Evolutionary conservation across 352 stramenopile genomes (phyloP).

Genomic region (Poterioochromonas sp.): DNA sequence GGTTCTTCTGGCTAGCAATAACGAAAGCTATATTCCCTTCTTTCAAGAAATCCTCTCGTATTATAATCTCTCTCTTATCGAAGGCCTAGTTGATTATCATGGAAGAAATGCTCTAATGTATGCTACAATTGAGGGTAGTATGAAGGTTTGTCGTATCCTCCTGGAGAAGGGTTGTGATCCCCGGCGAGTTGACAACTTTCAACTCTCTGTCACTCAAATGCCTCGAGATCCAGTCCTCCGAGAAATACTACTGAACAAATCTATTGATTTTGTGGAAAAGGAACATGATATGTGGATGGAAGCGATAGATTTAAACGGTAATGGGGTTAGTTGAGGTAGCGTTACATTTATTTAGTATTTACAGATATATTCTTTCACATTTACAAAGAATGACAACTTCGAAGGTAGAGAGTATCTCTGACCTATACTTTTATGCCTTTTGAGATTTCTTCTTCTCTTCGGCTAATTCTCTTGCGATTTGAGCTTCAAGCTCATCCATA

Average conservation of each 20-base stretch:
- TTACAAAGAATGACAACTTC: too few species aligned
- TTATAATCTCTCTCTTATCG: too few species aligned
- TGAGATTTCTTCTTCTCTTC: too few species aligned
- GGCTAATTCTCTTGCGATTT: conserved; percentile 20
- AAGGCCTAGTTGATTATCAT: neutral
- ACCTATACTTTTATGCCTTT: too few species aligned
- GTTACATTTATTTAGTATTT: too few species aligned
- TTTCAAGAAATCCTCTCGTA: neutral
- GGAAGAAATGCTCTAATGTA: conserved; percentile 11
- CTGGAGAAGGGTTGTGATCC: neutral
- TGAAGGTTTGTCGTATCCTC: neutral
- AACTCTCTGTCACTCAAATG: neutral
- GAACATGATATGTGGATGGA: neutral
- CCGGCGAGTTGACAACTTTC: neutral
- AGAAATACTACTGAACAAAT: neutral
- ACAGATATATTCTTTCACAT: too few species aligned
- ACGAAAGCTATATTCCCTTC: neutral
- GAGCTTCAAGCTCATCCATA: conserved; percentile 25
- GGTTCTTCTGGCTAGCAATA: neutral
- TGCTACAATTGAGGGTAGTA: neutral
- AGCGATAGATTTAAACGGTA: too few species aligned
- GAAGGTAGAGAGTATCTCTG: too few species aligned
- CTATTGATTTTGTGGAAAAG: neutral
- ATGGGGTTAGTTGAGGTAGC: too few species aligned
- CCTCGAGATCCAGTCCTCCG: neutral